phyloP scores from a whole-genome alignment of 108 stramenopile species.

The Cyclostephanos tholiformis region DNA sequence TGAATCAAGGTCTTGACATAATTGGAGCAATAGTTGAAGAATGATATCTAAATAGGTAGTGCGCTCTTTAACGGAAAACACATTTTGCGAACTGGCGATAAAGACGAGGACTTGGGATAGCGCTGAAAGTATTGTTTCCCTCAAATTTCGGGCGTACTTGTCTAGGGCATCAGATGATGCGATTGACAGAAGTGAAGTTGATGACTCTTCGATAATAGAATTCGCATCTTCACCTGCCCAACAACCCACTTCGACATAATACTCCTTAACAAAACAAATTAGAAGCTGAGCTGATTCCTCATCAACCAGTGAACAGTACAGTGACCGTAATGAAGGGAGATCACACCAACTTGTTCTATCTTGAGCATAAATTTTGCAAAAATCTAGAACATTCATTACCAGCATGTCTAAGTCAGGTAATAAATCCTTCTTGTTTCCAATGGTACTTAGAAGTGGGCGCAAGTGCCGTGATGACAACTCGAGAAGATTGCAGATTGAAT shows the following conservation, averaged over 20 bases:
- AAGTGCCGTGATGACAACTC: slow-evolving; percentile 29
- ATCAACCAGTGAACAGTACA: slow-evolving; percentile 31
- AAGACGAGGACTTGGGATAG: slow-evolving; percentile 9
- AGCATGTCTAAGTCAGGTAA: slow-evolving; percentile 27
- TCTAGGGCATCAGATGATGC: slow-evolving; percentile 31
- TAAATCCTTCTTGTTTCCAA: slow-evolving; percentile 3
- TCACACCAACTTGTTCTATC: background rate
- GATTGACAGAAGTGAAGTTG: slow-evolving; percentile 27
- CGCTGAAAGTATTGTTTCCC: slow-evolving; percentile 15
- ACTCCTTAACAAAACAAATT: slow-evolving; percentile 20
- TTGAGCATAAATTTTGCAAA: slow-evolving; percentile 9
- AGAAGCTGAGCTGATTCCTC: slow-evolving; percentile 29
- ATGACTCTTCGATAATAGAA: slow-evolving; percentile 1
- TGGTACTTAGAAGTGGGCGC: slow-evolving; percentile 21
- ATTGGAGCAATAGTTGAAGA: slow-evolving; percentile 18
- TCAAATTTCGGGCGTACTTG: slow-evolving; percentile 13
- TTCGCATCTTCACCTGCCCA: slow-evolving; percentile 13
- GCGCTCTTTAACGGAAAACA: slow-evolving; percentile 17
- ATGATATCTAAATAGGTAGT: slow-evolving; percentile 11
- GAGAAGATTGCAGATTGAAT: slow-evolving; percentile 11
- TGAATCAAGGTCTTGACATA: slow-evolving; percentile 32
- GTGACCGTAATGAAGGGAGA: slow-evolving; percentile 11
- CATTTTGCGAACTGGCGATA: background rate
- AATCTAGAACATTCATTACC: slow-evolving; percentile 17
- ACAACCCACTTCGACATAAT: slow-evolving; percentile 4